A percentile compares a stretch with the other conserved stretches of the same genome.
Conservation (phyloP, 306 rosid species). For the Corylus avellana region DNA sequence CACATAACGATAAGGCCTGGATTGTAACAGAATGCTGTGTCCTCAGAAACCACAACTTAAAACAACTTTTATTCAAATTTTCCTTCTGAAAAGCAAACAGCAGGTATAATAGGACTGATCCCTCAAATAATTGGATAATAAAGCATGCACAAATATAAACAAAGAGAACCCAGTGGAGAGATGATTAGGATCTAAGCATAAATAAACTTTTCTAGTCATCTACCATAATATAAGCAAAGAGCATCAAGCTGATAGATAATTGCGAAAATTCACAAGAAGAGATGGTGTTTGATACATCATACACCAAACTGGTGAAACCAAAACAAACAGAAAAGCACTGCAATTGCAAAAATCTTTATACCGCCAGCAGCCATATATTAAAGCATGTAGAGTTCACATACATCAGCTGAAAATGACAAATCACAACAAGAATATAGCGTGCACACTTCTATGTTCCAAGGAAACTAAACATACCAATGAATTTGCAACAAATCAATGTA, state of each 20-base stretch:
- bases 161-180: neutral
- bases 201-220: neutral
- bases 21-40: constrained; percentile 18
- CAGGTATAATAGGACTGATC: constrained; percentile 12
- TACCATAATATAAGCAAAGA: too few relatives aligned
- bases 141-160: neutral
- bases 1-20: constrained; percentile 95
- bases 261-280: neutral
- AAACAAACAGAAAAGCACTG: neutral
- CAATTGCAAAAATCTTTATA: neutral
- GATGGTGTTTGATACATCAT: neutral
- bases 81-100: constrained; percentile 13
- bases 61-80: constrained; percentile 7
- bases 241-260: neutral
- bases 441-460: neutral
- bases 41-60: constrained; percentile 16
- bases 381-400: neutral
- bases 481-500: constrained; percentile 91
- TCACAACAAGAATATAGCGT: neutral
- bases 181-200: neutral
- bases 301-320: neutral
- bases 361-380: neutral
- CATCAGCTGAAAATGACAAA: neutral
- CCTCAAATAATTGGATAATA: neutral
- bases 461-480: constrained; percentile 68